Percentiles rank a stretch among this genome's conserved stretches.
These are phyloP conservation scores for cucumber (Cucumis sativus) DNA, from an alignment of 306 rosid species.

Conservation along the genomic window DNA sequence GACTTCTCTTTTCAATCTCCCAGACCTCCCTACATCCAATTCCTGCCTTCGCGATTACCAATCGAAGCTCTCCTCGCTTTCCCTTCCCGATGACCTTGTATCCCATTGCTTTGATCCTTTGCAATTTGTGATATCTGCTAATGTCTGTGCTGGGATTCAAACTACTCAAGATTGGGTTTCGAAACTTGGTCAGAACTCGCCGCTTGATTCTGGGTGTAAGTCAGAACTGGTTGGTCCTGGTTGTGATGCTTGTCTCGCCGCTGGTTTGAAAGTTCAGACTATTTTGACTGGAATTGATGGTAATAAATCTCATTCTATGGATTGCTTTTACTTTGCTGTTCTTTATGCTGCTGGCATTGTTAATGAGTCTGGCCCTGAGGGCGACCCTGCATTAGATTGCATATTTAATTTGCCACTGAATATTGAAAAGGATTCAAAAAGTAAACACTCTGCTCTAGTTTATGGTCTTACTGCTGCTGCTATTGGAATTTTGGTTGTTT, in stretches of 20 bases:
- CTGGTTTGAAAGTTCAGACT: conserved; percentile 32
- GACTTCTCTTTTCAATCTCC: conserved; percentile 57
- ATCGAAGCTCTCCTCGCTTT: conserved; percentile 35
- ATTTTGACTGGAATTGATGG: conserved; percentile 35
- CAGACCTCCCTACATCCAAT: conserved; percentile 30
- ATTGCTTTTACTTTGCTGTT: conserved; percentile 46
- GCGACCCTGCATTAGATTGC: conserved; percentile 47
- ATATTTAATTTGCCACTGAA: conserved; percentile 34
- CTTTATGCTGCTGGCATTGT: conserved; percentile 89
- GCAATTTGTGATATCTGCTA: conserved; percentile 43
- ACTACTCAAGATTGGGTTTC: conserved; percentile 42
- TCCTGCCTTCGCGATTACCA: conserved; percentile 60
- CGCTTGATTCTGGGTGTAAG: conserved; percentile 37
- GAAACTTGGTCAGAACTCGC: conserved; percentile 29
- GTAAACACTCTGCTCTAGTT: conserved; percentile 41
- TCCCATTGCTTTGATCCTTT: conserved; percentile 41
- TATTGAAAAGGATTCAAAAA: conserved; percentile 21
- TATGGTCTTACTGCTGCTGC: conserved; percentile 74
- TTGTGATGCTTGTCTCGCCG: conserved; percentile 50
- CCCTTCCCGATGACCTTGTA: conserved; percentile 25
- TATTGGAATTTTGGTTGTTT: conserved; percentile 45
- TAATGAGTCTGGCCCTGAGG: conserved; percentile 65
- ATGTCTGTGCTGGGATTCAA: conserved; percentile 47
- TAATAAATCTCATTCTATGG: conserved; percentile 34
- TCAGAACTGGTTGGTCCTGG: conserved; percentile 40